phyloP scores from a whole-genome alignment of 2,329 filamentous ascomycete species.

The Sclerotinia trifoliorum region DNA sequence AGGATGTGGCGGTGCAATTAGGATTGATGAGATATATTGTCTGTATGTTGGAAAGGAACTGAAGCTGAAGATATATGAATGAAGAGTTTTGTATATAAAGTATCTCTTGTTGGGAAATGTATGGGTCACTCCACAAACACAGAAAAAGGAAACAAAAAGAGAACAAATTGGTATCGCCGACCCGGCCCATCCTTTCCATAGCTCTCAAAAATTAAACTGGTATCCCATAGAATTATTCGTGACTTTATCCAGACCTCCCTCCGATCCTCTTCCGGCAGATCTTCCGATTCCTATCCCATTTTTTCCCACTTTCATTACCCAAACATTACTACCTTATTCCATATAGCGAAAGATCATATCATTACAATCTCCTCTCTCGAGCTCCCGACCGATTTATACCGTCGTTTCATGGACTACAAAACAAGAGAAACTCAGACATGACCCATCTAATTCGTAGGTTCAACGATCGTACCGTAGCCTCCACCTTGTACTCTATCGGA shows the following conservation, averaged over 20 bases:
- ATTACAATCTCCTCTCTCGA: not conserved
- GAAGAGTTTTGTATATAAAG: not conserved
- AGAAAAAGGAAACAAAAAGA: not conserved
- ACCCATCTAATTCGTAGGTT: slow-evolving; percentile 26
- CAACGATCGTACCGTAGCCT: slow-evolving; percentile 54
- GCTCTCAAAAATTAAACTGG: not conserved
- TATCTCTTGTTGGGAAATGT: not conserved
- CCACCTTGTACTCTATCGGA: slow-evolving; percentile 71
- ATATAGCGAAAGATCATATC: not conserved
- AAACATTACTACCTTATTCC: not conserved
- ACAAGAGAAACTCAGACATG: slow-evolving; percentile 18
- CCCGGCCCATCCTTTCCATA: not conserved
- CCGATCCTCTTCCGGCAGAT: too few species aligned
- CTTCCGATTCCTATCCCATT: not conserved
- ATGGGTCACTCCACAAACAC: not conserved
- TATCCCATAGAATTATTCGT: slow-evolving; percentile 4
- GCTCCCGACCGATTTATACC: slow-evolving; percentile 2
- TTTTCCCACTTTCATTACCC: not conserved
- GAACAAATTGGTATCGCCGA: slow-evolving; percentile 1
- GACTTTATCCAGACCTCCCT: not conserved
- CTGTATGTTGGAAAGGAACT: not conserved
- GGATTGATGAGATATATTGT: not conserved
- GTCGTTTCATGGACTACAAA: slow-evolving; percentile 17
- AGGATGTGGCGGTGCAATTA: slow-evolving; percentile 7
- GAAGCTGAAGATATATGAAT: slow-evolving; percentile 5